These are phyloP conservation scores for Picea glauca DNA, from an alignment of 75 land plant genomes.

Conservation along the genomic window DNA sequence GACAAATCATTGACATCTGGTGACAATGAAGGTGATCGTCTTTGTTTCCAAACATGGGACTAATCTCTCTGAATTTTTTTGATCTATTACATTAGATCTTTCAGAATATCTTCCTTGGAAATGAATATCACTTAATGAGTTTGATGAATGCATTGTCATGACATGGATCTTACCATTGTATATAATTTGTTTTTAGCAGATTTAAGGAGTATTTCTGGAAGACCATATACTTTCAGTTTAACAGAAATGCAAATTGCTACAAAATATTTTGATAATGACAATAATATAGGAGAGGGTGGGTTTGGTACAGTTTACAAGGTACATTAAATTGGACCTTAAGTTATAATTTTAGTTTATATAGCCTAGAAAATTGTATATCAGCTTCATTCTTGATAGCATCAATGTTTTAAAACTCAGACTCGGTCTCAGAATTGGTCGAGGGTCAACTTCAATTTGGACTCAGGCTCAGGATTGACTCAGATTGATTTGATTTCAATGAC, in stretches of 20 bases:
- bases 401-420: neutral
- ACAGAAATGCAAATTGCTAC: constrained; percentile 5
- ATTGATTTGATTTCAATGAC: no score
- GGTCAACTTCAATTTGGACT: no score
- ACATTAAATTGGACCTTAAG: neutral
- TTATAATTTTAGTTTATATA: neutral
- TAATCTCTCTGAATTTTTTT: no score
- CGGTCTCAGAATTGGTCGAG: no score
- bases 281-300: constrained; percentile 29
- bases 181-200: no score
- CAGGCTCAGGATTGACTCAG: no score
- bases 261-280: constrained; percentile 7
- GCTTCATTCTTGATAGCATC: neutral
- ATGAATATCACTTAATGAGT: no score
- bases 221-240: neutral
- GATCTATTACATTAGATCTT: no score
- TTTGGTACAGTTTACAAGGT: constrained; percentile 39
- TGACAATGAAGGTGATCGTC: neutral
- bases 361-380: neutral
- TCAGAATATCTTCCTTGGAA: no score
- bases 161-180: no score
- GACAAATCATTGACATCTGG: neutral
- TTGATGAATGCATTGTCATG: no score
- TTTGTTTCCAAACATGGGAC: neutral
- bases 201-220: neutral